These are phyloP conservation scores for Clitopilus hobsonii DNA, from an alignment of 768 basidiomycete genomes.

Conservation along the genomic window DNA sequence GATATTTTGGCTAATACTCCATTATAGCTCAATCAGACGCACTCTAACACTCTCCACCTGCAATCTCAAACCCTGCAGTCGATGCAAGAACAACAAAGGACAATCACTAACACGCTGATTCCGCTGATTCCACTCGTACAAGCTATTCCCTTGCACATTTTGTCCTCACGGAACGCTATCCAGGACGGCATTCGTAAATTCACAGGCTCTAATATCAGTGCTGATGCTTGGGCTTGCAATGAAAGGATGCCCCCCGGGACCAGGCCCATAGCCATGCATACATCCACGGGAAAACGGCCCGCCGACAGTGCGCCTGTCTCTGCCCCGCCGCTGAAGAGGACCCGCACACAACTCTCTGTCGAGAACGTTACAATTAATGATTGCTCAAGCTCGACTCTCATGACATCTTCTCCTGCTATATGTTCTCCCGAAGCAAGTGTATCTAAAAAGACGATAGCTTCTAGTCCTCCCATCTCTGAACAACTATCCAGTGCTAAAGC, in stretches of 20 bases:
- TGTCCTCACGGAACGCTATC: slow-evolving; percentile 31
- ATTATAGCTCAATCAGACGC: slow-evolving; percentile 48
- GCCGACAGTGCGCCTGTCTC: not conserved
- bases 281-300: too few species aligned
- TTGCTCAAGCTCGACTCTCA: too few species aligned
- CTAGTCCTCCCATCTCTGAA: too few species aligned
- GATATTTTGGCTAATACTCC: too few species aligned
- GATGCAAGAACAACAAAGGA: slow-evolving; percentile 58
- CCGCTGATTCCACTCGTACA: slow-evolving; percentile 62
- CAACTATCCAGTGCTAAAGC: too few species aligned
- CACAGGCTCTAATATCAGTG: too few species aligned
- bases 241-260: too few species aligned
- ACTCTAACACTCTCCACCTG: slow-evolving; percentile 42
- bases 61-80: slow-evolving; percentile 54
- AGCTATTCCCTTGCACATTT: slow-evolving; percentile 53
- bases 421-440: too few species aligned
- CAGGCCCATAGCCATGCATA: too few species aligned
- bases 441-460: too few species aligned
- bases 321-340: not conserved
- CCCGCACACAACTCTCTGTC: not conserved
- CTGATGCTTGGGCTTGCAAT: too few species aligned
- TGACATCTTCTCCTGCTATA: not conserved
- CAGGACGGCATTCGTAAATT: slow-evolving; percentile 23
- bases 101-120: slow-evolving; percentile 47
- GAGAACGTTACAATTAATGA: too few species aligned